Percentiles rank a stretch among this genome's conserved stretches.
phyloP scores from a whole-genome alignment of 805 yeast genomes.

The Candida fluviatilis region DNA sequence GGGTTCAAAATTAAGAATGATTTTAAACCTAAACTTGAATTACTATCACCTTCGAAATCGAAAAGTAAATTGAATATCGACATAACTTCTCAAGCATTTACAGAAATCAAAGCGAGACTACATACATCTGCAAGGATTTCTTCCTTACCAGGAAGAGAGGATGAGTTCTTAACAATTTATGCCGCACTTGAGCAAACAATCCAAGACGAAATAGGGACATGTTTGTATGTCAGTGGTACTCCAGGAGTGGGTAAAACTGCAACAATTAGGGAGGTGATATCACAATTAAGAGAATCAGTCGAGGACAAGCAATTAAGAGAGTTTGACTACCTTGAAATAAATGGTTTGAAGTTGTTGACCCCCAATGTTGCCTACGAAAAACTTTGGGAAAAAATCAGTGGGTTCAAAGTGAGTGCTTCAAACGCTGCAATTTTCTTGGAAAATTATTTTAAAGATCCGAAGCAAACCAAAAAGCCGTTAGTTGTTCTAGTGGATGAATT shows the following conservation, averaged over 20 bases:
- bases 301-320: conserved; percentile 23
- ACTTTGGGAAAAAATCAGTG: conserved; percentile 73
- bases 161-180: conserved; percentile 70
- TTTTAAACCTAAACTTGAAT: conserved; percentile 11
- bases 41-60: conserved; percentile 10
- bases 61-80: conserved; percentile 11
- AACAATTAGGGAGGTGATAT: conserved; percentile 81
- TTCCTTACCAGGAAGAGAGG: conserved; percentile 80
- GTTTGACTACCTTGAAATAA: conserved; percentile 81
- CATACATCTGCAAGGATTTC: conserved; percentile 43
- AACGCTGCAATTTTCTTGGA: conserved; percentile 69
- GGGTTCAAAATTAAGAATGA: conserved; percentile 23
- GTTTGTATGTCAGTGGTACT: conserved; percentile 90
- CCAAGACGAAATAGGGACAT: conserved; percentile 67
- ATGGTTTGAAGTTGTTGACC: conserved; percentile 79
- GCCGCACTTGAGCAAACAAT: conserved; percentile 68
- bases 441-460: conserved; percentile 50
- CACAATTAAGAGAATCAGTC: conserved; percentile 48
- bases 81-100: conserved; percentile 27
- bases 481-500: conserved; percentile 87
- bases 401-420: conserved; percentile 50
- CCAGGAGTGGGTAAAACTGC: conserved; percentile 99
- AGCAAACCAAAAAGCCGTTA: conserved; percentile 44
- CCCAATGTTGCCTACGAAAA: conserved; percentile 81
- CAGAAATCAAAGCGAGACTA: conserved; percentile 37